Evolutionary conservation across 805 yeast genomes (phyloP), one percentile per base, ranked within the genome.

Genomic region (Spathaspora passalidarum): DNA sequence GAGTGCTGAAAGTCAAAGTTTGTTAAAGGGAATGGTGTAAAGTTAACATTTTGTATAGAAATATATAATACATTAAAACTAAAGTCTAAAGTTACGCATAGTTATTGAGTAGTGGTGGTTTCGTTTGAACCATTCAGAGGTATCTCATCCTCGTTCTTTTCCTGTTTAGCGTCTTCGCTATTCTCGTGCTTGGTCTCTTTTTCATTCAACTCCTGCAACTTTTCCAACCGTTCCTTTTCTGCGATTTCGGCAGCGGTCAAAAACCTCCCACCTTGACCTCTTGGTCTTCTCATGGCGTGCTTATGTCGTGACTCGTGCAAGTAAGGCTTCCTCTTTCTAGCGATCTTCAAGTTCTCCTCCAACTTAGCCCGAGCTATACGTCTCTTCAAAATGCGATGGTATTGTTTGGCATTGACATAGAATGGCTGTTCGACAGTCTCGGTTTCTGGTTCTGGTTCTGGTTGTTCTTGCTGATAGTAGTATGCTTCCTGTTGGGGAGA

Each of bases 241-340:
- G 76, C 76, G 40, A 72, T 72, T 52, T 72, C 78, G 5, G 96
- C 96, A 11, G 98, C 97, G 0, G 99, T 94, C 49, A 94, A 68
- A 55, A 94, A 94, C 49, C 99, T 75, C 5, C 99, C 99, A 25
- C 99, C 99, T 69, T 94, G 98, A 21, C 99, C 99, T 56, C 99
- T 81, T 13, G 99, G 98, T 63, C 99, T 80, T 61, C 98, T 79
- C 99, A 94, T 94, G 2, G 99, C 99, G 64, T 94, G 99, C 63
- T 94, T 92, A 64, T 94, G 99, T 57, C 99, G 78, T 16, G 97
- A 88, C 66, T 94, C 99, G 62, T 94, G 99, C 42, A 94, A 66
- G 65, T 95, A 92, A 10, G 98, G 97, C 61, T 86, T 85, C 56
- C 98, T 80, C 14, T 95, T 95, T 51, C 96, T 79, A 14, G 94